Conservation (phyloP, 176 grass and related monocot genomes). For the Oryza meyeriana region DNA sequence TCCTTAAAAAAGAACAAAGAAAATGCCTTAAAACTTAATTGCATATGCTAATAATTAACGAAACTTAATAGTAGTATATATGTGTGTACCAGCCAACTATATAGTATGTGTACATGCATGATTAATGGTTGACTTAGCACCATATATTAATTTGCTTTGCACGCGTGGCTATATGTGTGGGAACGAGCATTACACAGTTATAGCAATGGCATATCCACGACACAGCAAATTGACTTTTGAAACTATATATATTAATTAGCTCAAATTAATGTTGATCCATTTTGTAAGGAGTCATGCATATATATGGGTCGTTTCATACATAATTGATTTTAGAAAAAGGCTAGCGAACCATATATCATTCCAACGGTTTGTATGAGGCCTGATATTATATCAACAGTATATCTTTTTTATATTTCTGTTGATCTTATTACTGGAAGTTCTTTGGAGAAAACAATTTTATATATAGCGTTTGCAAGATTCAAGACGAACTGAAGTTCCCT, state of each 20-base stretch:
- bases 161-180: too few relatives aligned
- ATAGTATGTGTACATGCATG: background rate
- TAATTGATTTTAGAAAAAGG: background rate
- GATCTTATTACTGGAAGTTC: background rate
- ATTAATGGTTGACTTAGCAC: background rate
- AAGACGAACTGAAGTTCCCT: slow-evolving; percentile 1
- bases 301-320: background rate
- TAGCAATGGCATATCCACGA: background rate
- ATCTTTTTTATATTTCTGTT: too few relatives aligned
- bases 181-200: background rate
- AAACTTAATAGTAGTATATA: too few relatives aligned
- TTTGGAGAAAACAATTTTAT: background rate
- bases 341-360: too few relatives aligned
- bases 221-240: background rate
- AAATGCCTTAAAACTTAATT: background rate
- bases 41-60: background rate
- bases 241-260: background rate
- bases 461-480: background rate
- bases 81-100: background rate
- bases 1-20: too few relatives aligned
- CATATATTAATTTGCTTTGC: background rate
- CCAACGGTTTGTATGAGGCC: too few relatives aligned
- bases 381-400: too few relatives aligned
- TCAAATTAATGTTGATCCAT: background rate
- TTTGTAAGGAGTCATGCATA: background rate